These are phyloP conservation scores for Populus tomentosa DNA, from an alignment of 441 rosid species.

Conservation along the genomic window DNA sequence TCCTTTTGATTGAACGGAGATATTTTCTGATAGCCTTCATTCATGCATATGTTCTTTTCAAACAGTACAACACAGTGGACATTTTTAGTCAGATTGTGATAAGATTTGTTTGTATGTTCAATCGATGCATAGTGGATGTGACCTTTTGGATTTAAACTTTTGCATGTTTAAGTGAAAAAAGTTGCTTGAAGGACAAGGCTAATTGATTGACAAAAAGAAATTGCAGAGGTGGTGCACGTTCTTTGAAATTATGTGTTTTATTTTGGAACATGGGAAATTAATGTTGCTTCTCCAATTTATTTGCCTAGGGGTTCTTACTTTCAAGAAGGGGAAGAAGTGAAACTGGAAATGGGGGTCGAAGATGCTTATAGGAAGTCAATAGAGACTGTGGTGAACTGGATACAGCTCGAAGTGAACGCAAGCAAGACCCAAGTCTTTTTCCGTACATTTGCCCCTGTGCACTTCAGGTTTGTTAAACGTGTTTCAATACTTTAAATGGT, in stretches of 20 bases:
- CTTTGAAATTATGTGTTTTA: not conserved
- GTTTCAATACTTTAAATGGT: not conserved
- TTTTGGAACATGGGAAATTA: not conserved
- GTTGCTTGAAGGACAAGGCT: not conserved
- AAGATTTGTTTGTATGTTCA: slow-evolving; percentile 1
- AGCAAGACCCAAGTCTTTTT: slow-evolving; percentile 79
- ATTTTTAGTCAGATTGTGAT: slow-evolving; percentile 3
- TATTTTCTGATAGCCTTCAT: not conserved
- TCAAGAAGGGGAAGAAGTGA: slow-evolving; percentile 63
- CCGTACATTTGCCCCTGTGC: slow-evolving; percentile 89
- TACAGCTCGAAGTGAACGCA: slow-evolving; percentile 53
- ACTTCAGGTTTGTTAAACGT: slow-evolving; percentile 65
- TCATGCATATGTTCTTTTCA: slow-evolving; percentile 1
- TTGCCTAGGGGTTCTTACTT: slow-evolving; percentile 73
- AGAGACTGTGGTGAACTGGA: slow-evolving; percentile 66
- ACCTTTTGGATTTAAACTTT: not conserved
- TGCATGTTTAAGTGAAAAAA: not conserved
- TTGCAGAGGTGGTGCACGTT: not conserved
- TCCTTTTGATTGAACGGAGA: not conserved
- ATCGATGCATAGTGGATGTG: not conserved
- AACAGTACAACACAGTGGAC: slow-evolving; percentile 6
- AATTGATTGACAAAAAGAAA: not conserved
- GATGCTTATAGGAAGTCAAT: slow-evolving; percentile 60
- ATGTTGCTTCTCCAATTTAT: not conserved
- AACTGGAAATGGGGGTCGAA: slow-evolving; percentile 53